Conservation (phyloP, 495 filamentous ascomycete genomes). For the Neurospora pannonica region DNA sequence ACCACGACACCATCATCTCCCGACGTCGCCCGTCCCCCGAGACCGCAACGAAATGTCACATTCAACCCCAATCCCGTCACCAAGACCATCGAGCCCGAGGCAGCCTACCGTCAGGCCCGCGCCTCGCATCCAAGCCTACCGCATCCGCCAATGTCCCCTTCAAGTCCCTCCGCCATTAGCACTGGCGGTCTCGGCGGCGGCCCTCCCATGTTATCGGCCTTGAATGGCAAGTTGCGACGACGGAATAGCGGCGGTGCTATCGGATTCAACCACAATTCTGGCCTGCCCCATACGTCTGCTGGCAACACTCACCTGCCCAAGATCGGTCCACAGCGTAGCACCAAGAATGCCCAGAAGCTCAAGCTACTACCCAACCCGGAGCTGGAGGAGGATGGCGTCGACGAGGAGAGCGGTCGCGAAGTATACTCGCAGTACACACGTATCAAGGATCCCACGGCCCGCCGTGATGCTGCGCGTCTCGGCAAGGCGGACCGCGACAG, state of each 20-base stretch:
- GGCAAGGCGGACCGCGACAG: constrained; percentile 87
- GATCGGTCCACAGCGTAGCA: constrained; percentile 90
- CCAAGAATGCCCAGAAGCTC: constrained; percentile 90
- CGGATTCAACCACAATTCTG: constrained; percentile 3
- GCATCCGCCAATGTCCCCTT: constrained; percentile 2
- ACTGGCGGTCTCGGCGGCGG: constrained; percentile 25
- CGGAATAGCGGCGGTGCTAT: constrained; percentile 57
- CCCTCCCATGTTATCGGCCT: constrained; percentile 64
- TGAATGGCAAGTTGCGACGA: constrained; percentile 80
- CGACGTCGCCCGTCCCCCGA: constrained; percentile 25
- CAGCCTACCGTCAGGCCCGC: constrained; percentile 9
- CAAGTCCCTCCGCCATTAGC: constrained; percentile 17
- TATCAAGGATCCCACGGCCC: constrained; percentile 91
- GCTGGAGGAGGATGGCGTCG: constrained; percentile 59
- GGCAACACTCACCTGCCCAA: constrained; percentile 49
- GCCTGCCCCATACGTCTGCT: constrained; percentile 42
- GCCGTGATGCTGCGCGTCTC: constrained; percentile 83
- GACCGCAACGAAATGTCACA: constrained; percentile 35
- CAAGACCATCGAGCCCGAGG: constrained; percentile 40
- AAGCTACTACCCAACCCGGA: constrained; percentile 90
- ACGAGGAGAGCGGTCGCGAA: constrained; percentile 87
- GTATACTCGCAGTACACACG: constrained; percentile 89
- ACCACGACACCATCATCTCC: constrained; percentile 14
- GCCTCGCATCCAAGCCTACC: constrained; percentile 5
- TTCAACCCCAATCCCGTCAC: constrained; percentile 41